A percentile compares a stretch with the other conserved stretches of the same genome.
Conservation (phyloP, 352 stramenopile species). For the Poterioochromonas sp. region DNA sequence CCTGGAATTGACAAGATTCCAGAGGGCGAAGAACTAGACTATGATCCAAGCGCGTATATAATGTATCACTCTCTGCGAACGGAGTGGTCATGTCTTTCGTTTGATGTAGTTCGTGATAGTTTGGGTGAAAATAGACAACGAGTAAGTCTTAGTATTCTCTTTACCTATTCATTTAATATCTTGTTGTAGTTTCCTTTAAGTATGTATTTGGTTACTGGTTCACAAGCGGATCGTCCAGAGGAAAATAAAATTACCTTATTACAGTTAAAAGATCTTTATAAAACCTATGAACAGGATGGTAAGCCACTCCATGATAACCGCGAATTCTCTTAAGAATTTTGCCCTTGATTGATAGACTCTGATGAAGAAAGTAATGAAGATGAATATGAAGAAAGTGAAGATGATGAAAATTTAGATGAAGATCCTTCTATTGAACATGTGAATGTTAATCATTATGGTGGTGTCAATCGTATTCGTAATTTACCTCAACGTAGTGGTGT, state of each 20-base stretch:
- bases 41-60: conserved; percentile 95
- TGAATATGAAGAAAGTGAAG: conserved; percentile 55
- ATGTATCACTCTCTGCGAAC: conserved; percentile 97
- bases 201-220: conserved; percentile 87
- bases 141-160: conserved; percentile 26
- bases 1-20: conserved; percentile 73
- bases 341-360: conserved; percentile 48
- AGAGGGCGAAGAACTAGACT: conserved; percentile 90
- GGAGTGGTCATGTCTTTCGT: conserved; percentile 93
- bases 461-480: conserved; percentile 84
- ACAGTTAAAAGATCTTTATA: conserved; percentile 91
- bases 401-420: conserved; percentile 76
- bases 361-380: conserved; percentile 73
- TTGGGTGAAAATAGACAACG: conserved; percentile 75
- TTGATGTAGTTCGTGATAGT: conserved; percentile 91
- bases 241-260: conserved; percentile 96
- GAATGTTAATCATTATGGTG: conserved; percentile 83
- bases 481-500: conserved; percentile 92
- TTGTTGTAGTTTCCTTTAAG: conserved; percentile 80
- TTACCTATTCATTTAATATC: not conserved
- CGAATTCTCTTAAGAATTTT: too few relatives aligned
- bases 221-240: conserved; percentile 77
- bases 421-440: conserved; percentile 89
- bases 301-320: not conserved
- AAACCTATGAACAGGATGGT: conserved; percentile 66